Base-by-base conservation (phyloP, 2,329 filamentous ascomycete genomes). In the Cryphonectria naterciae region DNA sequence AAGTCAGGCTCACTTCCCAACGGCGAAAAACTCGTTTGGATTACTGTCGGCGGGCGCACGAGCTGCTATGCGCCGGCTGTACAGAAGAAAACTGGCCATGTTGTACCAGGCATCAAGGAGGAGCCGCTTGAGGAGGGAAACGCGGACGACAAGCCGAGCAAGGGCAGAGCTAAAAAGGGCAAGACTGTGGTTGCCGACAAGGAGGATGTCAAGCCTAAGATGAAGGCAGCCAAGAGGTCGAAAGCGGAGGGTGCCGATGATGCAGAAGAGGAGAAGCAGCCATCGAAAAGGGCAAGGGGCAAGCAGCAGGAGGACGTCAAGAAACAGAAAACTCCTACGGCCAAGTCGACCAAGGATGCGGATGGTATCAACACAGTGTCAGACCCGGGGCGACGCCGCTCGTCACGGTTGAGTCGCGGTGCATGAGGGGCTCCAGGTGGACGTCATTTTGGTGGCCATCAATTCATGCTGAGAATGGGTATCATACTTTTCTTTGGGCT, bases 41-140 rank as follows among this genome's bases (percentile, higher is more conserved):
- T 98, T 65, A 98, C 92, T 0, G 95, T 98, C 0, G 95, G 95
- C 0, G 95, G 95, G 1, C 86, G 96, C 62, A 98, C 96, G 4
- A 97, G 93, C 77, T 97, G 95, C 64, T 92, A 95, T 67, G 94
- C 97, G 0, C 94, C 94, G 0, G 89, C 86, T 17, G 83, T 96
- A 39, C 96, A 98, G 83, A 97, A 94, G 84, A 97, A 97, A 84
- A 87, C 80, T 0, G 86, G 85, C 0, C 78, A 78, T 4, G 79
- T 84, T 5, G 79, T 78, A 4, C 73, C 80, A 0, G 81, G 81
- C 0, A 80, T 83, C 41, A 86, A 87, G 74, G 81, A 84, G 62
- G 81, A 85, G 70, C 76, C 79, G 0, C 64, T 80, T 3, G 79
- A 81, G 56, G 78, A 79, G 6, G 78, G 77, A 17, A 74, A 78